Evolutionary conservation across 2,329 filamentous ascomycete species (phyloP).

Genomic region (Penicillium sp.): DNA sequence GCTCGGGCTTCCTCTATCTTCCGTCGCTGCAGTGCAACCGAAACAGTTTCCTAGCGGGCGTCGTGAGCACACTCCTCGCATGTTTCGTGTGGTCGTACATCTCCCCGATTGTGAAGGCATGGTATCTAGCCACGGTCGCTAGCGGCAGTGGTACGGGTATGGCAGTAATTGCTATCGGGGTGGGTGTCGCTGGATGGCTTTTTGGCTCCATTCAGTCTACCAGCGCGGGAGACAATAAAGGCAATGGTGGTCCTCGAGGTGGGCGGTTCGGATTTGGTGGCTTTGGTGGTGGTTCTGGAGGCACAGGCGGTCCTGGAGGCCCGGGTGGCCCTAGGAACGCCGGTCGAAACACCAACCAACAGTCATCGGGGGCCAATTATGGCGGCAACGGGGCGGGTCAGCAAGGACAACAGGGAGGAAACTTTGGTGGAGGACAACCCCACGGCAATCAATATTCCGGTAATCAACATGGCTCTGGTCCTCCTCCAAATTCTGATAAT

Average conservation of each 20-base stretch:
- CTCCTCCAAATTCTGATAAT: constrained; percentile 20
- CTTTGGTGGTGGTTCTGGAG: constrained; percentile 19
- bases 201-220: constrained; percentile 64
- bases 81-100: constrained; percentile 72
- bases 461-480: constrained; percentile 35
- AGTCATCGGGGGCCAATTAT: constrained; percentile 27
- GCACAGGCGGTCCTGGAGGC: constrained; percentile 10
- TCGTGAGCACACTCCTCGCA: constrained; percentile 70
- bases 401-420: constrained; percentile 29
- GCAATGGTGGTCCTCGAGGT: constrained; percentile 31
- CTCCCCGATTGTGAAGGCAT: constrained; percentile 70
- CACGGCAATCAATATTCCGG: constrained; percentile 36
- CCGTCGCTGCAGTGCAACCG: constrained; percentile 80
- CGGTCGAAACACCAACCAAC: constrained; percentile 20
- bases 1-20: constrained; percentile 89
- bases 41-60: constrained; percentile 89
- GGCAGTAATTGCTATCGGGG: constrained; percentile 67
- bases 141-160: constrained; percentile 74
- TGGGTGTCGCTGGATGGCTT: constrained; percentile 77
- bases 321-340: constrained; percentile 21
- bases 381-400: constrained; percentile 21
- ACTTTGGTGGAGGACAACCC: constrained; percentile 31
- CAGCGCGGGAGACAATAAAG: constrained; percentile 24
- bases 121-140: constrained; percentile 69
- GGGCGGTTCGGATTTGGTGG: constrained; percentile 26